Conservation (phyloP, 1,284 basidiomycete species). For the Athelia sp. region DNA sequence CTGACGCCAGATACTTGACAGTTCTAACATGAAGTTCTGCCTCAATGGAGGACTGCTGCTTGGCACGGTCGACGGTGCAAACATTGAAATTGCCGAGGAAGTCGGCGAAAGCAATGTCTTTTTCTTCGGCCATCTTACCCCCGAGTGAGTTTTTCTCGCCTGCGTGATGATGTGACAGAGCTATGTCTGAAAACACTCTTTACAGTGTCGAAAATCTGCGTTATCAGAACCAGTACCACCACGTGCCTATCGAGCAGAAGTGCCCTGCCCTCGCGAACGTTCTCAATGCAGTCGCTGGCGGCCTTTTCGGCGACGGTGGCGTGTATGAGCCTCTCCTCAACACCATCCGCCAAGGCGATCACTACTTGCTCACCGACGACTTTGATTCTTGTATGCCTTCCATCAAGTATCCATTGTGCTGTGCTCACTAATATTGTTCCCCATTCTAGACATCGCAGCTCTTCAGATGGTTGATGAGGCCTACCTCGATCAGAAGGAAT, state of each 20-base stretch:
- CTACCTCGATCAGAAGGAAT: conserved; percentile 75
- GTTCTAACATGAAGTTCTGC: conserved; percentile 93
- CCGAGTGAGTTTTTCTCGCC: conserved; percentile 31
- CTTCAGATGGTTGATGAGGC: conserved; percentile 83
- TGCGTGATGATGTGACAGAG: neutral
- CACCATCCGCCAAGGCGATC: conserved; percentile 75
- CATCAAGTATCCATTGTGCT: neutral
- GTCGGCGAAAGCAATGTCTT: conserved; percentile 62
- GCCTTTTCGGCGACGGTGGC: conserved; percentile 71
- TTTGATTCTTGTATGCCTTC: conserved; percentile 76
- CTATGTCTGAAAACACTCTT: conserved; percentile 15
- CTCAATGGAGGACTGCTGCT: conserved; percentile 84
- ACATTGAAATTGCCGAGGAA: conserved; percentile 93
- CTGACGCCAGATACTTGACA: conserved; percentile 18
- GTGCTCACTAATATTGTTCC: conserved; percentile 2
- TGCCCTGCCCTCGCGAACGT: conserved; percentile 75
- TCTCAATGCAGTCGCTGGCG: conserved; percentile 65
- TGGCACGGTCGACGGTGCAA: conserved; percentile 86
- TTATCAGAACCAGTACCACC: conserved; percentile 80
- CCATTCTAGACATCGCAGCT: conserved; percentile 66
- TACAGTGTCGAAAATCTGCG: conserved; percentile 74
- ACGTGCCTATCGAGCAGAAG: conserved; percentile 74
- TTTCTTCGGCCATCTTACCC: conserved; percentile 81
- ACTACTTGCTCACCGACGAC: conserved; percentile 83
- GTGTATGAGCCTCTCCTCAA: conserved; percentile 78